Percentiles rank a stretch among this genome's conserved stretches.
Conservation (phyloP, 352 stramenopile genomes). For the Globisporangium cederbergense region DNA sequence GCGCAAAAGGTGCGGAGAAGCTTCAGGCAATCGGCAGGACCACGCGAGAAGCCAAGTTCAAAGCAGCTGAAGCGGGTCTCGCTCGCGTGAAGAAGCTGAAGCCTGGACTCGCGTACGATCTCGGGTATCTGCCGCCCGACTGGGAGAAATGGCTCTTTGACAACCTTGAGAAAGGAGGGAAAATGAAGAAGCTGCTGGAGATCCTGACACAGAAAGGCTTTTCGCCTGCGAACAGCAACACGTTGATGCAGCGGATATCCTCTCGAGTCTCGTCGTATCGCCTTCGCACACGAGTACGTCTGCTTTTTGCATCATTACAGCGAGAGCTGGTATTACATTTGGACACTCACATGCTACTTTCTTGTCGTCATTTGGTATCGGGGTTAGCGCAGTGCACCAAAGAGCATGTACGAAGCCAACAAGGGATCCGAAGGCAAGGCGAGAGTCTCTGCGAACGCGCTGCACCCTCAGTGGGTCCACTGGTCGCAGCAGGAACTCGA, state of each 20-base stretch:
- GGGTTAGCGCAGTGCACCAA: slow-evolving; percentile 34
- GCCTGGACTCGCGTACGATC: slow-evolving; percentile 50
- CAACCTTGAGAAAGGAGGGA: slow-evolving; percentile 54
- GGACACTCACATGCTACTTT: background rate
- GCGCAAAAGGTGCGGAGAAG: slow-evolving; percentile 27
- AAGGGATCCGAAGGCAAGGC: slow-evolving; percentile 10
- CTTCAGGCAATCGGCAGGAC: slow-evolving; percentile 46
- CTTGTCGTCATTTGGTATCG: slow-evolving; percentile 6
- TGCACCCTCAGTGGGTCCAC: slow-evolving; percentile 62
- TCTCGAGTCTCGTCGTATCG: slow-evolving; percentile 41
- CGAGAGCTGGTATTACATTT: no score
- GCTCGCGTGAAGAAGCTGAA: slow-evolving; percentile 55
- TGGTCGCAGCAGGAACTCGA: slow-evolving; percentile 62
- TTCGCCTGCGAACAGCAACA: slow-evolving; percentile 38
- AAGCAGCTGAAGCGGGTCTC: slow-evolving; percentile 51
- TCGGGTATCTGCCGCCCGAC: slow-evolving; percentile 40
- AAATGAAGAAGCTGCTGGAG: slow-evolving; percentile 45
- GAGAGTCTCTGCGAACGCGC: slow-evolving; percentile 16
- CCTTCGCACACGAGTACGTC: slow-evolving; percentile 41
- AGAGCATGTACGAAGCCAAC: slow-evolving; percentile 34
- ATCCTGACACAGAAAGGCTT: slow-evolving; percentile 63
- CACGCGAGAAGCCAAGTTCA: slow-evolving; percentile 73
- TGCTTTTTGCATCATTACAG: background rate
- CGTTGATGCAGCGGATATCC: slow-evolving; percentile 67
- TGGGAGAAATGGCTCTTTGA: slow-evolving; percentile 62